A percentile compares a stretch with the other conserved stretches of the same genome.
phyloP scores from a whole-genome alignment of 2,329 filamentous ascomycete genomes.

The Coccinonectria pachysandricola region DNA sequence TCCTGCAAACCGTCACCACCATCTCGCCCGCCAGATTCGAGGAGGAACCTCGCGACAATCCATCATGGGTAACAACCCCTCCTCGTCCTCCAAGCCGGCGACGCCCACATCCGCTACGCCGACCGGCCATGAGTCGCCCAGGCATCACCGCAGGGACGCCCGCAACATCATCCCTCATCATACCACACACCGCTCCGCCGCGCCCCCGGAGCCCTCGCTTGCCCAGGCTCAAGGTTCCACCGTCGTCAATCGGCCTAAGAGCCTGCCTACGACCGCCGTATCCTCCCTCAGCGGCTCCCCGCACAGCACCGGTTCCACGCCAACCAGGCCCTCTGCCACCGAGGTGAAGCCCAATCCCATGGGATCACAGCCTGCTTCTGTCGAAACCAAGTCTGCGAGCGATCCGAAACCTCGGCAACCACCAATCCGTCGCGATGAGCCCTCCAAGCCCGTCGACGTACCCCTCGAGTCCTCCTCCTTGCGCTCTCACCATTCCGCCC shows the following conservation, averaged over 20 bases:
- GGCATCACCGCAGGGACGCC: slow-evolving; percentile 26
- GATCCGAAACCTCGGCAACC: not conserved
- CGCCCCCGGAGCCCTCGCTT: slow-evolving; percentile 51
- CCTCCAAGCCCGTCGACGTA: slow-evolving; percentile 50
- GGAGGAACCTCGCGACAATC: not conserved
- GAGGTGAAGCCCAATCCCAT: slow-evolving; percentile 8
- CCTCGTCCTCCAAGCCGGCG: slow-evolving; percentile 26
- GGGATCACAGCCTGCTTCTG: slow-evolving; percentile 6
- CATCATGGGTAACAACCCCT: slow-evolving; percentile 30
- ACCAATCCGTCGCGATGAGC: slow-evolving; percentile 24
- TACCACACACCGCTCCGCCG: slow-evolving; percentile 43
- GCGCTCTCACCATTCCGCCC: slow-evolving; percentile 27
- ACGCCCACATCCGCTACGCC: slow-evolving; percentile 21
- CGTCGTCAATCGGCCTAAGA: slow-evolving; percentile 35
- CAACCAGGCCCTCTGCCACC: slow-evolving; percentile 15
- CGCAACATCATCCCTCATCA: slow-evolving; percentile 46
- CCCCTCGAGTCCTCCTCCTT: slow-evolving; percentile 31
- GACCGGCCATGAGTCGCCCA: slow-evolving; percentile 20
- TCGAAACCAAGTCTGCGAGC: slow-evolving; percentile 9
- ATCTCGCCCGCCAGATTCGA: slow-evolving; percentile 1
- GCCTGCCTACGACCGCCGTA: slow-evolving; percentile 38
- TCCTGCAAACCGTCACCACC: no score
- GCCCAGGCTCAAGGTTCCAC: slow-evolving; percentile 50
- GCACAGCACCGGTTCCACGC: slow-evolving; percentile 25
- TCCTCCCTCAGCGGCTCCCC: slow-evolving; percentile 39